These are phyloP conservation scores for Barbarea vulgaris DNA, from an alignment of 345 rosid species.

Conservation along the genomic window DNA sequence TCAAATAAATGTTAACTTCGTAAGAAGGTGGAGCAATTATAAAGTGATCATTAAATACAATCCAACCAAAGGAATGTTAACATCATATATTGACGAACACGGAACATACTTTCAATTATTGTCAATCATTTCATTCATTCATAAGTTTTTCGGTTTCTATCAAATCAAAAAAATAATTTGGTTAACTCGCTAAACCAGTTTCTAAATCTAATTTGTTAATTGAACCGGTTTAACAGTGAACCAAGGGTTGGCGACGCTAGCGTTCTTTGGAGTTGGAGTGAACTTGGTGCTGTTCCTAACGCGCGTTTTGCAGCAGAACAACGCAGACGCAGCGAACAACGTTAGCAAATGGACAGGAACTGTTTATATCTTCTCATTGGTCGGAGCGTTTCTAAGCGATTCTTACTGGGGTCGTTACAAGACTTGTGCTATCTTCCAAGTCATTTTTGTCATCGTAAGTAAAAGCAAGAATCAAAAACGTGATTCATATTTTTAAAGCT, in stretches of 20 bases:
- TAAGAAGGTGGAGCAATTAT: slow-evolving; percentile 35
- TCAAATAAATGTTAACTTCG: slow-evolving; percentile 1
- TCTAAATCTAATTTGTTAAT: background rate
- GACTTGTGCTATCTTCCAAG: slow-evolving; percentile 95
- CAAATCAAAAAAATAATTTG: slow-evolving; percentile 13
- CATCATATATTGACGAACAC: slow-evolving; percentile 43
- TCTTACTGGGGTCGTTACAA: slow-evolving; percentile 99
- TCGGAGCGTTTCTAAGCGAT: slow-evolving; percentile 96
- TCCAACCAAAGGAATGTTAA: slow-evolving; percentile 37
- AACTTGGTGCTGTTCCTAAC: slow-evolving; percentile 94
- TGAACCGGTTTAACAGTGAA: slow-evolving; percentile 62
- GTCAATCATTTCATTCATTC: slow-evolving; percentile 37
- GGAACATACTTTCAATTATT: slow-evolving; percentile 38
- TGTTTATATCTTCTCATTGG: slow-evolving; percentile 95
- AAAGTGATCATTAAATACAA: slow-evolving; percentile 33
- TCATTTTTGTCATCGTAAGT: slow-evolving; percentile 89
- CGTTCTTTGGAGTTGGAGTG: slow-evolving; percentile 98
- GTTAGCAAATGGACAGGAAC: slow-evolving; percentile 99
- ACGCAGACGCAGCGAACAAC: slow-evolving; percentile 95
- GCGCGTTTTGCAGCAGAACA: slow-evolving; percentile 84
- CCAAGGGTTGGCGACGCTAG: slow-evolving; percentile 95
- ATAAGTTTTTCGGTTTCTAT: slow-evolving; percentile 34
- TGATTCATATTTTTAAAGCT: background rate
- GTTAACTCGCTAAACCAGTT: slow-evolving; percentile 19
- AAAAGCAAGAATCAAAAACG: background rate